Evolutionary conservation across 2,329 filamentous ascomycete species (phyloP).

Genomic region (Fusarium nodosum): DNA sequence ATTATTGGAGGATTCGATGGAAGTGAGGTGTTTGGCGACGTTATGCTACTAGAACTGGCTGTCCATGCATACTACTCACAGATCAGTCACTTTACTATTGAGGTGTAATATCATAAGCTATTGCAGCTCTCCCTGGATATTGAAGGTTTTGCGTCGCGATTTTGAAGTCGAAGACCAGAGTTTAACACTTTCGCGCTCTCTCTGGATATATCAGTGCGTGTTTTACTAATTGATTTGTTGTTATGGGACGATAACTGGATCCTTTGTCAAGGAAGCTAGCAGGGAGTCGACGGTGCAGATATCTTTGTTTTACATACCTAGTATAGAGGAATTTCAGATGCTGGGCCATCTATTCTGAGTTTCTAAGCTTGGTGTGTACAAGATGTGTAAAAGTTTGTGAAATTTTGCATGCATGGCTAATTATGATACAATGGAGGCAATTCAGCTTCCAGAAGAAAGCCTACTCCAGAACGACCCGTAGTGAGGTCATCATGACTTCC

Average conservation of each 20-base stretch:
- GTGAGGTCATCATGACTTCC: constrained; percentile 8
- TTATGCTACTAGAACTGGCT: constrained; percentile 75
- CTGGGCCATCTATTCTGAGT: constrained; percentile 23
- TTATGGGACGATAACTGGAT: constrained; percentile 26
- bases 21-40: constrained; percentile 75
- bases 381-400: background rate
- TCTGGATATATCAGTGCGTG: constrained; percentile 24
- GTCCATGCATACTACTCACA: constrained; percentile 80
- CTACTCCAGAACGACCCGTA: background rate
- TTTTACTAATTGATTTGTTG: constrained; percentile 31
- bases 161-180: too few relatives aligned
- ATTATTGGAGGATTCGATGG: constrained; percentile 78
- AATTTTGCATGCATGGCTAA: constrained; percentile 17
- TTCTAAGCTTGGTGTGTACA: background rate
- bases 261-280: constrained; percentile 38
- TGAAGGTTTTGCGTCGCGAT: too few relatives aligned
- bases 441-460: constrained; percentile 15
- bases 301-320: constrained; percentile 23
- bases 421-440: constrained; percentile 28
- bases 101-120: constrained; percentile 62
- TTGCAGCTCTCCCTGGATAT: background rate
- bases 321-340: constrained; percentile 40
- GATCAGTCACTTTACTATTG: constrained; percentile 79
- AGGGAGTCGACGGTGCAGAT: constrained; percentile 43
- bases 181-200: background rate